Evolutionary conservation across 2,329 filamentous ascomycete species (phyloP).

Genomic region (Arthrobotrys conoides): DNA sequence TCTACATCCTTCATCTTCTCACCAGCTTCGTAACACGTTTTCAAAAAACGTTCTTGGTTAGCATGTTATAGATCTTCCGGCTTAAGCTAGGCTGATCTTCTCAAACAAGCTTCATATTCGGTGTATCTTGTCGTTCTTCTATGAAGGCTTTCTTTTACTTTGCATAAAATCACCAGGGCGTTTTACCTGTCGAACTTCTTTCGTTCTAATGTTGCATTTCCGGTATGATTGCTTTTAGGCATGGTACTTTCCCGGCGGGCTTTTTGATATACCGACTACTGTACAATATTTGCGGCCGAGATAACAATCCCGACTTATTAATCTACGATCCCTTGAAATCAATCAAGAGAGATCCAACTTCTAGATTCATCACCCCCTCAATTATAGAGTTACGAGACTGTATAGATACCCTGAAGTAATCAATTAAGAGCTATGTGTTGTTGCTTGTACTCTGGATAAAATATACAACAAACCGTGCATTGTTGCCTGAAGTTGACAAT

Average conservation of each 20-base stretch:
- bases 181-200: constrained; percentile 34
- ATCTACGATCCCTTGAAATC: neutral
- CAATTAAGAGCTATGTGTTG: neutral
- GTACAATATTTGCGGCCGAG: constrained; percentile 23
- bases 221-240: constrained; percentile 27
- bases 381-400: too few species aligned
- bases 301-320: constrained; percentile 9
- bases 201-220: constrained; percentile 43
- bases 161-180: constrained; percentile 68
- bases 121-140: constrained; percentile 21
- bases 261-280: constrained; percentile 27
- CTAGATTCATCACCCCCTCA: neutral
- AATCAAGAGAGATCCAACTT: neutral
- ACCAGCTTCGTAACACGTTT: constrained; percentile 9
- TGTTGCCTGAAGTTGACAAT: constrained; percentile 15
- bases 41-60: neutral
- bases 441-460: neutral
- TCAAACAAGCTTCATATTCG: neutral
- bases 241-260: constrained; percentile 6
- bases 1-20: neutral
- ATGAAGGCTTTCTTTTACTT: constrained; percentile 63
- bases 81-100: neutral
- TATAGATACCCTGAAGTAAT: too few species aligned
- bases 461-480: constrained; percentile 21
- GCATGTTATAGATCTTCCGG: neutral